Percentiles rank a stretch among this genome's conserved stretches.
Conservation (phyloP, 208 protist genomes). For the Wallacemonas collosoma region DNA sequence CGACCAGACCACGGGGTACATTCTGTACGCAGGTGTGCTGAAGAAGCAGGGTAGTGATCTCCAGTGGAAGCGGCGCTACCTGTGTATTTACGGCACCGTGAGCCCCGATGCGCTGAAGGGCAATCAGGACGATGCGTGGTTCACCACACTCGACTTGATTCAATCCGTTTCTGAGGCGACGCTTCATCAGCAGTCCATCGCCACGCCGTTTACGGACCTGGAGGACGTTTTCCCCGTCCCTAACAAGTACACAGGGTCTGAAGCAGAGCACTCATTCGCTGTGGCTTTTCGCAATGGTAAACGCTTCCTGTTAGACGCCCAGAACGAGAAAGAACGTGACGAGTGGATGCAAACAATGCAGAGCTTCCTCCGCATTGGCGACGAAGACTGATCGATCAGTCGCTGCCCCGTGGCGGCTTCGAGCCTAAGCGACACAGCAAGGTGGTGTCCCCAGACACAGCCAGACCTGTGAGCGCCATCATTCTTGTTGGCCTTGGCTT, state of each 20-base stretch:
- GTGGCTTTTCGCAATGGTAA: constrained; percentile 27
- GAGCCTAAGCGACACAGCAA: no score
- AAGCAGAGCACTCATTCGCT: constrained; percentile 22
- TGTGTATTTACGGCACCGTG: constrained; percentile 23
- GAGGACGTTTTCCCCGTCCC: constrained; percentile 26
- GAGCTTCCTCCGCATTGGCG: constrained; percentile 22
- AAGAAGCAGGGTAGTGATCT: constrained; percentile 26
- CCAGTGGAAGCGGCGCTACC: constrained; percentile 25
- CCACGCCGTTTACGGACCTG: constrained; percentile 21
- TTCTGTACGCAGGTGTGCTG: constrained; percentile 19
- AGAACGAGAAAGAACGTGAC: constrained; percentile 21
- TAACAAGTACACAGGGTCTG: constrained; percentile 24
- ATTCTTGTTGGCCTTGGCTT: no score
- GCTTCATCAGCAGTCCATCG: constrained; percentile 16
- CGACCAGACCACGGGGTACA: constrained; percentile 1
- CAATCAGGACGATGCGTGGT: constrained; percentile 10
- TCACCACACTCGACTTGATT: constrained; percentile 19
- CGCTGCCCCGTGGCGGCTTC: not conserved
- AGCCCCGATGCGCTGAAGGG: not conserved
- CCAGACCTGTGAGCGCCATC: no score
- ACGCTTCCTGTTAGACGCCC: constrained; percentile 20
- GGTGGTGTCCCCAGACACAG: no score
- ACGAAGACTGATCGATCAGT: constrained; percentile 12
- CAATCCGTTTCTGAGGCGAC: constrained; percentile 22
- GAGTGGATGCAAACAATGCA: constrained; percentile 27